A percentile compares a stretch with the other conserved stretches of the same genome.
phyloP scores from a whole-genome alignment of 805 yeast genomes.

The Pichia manshurica region DNA sequence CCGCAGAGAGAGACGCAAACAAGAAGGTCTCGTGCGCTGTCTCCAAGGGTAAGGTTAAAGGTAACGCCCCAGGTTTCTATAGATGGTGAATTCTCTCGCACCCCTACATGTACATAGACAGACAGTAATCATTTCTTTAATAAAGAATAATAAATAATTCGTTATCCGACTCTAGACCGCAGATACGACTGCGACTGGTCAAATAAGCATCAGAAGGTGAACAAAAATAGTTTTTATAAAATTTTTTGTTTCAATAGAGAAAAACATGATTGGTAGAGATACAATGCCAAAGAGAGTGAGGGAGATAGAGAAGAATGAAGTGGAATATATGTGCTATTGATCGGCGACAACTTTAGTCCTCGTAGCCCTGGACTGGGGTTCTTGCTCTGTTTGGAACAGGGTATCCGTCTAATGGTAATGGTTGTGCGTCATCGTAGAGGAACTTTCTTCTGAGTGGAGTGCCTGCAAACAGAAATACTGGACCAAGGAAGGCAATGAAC shows the following conservation, averaged over 20 bases:
- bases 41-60: slow-evolving; percentile 42
- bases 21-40: slow-evolving; percentile 40
- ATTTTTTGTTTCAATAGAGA: too few relatives aligned
- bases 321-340: too few relatives aligned
- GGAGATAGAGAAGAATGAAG: too few relatives aligned
- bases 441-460: slow-evolving; percentile 68
- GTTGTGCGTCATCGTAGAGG: slow-evolving; percentile 58
- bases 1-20: slow-evolving; percentile 36
- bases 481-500: slow-evolving; percentile 61
- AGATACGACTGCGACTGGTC: too few relatives aligned
- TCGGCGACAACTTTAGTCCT: slow-evolving; percentile 33
- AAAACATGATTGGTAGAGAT: too few relatives aligned
- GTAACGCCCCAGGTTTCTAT: slow-evolving; percentile 45
- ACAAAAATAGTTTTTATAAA: too few relatives aligned
- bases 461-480: slow-evolving; percentile 50
- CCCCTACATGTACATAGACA: too few relatives aligned
- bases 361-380: slow-evolving; percentile 47
- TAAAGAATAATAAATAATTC: too few relatives aligned
- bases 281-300: too few relatives aligned
- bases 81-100: slow-evolving; percentile 40
- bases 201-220: too few relatives aligned
- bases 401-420: slow-evolving; percentile 53
- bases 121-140: too few relatives aligned
- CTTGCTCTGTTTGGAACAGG: slow-evolving; percentile 54
- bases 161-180: too few relatives aligned